Base-by-base conservation (phyloP, 345 rosid species). In the Bretschneidera sinensis region DNA sequence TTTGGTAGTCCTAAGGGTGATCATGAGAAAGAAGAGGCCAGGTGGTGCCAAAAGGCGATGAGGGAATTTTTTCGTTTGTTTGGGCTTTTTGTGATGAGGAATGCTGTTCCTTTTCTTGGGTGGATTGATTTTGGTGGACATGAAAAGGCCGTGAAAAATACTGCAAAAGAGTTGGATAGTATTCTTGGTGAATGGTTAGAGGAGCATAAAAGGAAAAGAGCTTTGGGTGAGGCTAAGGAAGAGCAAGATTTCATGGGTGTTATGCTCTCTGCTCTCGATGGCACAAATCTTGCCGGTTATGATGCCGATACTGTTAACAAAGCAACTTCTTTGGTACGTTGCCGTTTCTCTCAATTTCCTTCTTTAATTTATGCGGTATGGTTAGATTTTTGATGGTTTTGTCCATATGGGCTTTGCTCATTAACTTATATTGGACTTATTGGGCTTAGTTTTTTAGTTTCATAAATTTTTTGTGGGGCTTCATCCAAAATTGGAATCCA, bases 101-200 rank as follows among this genome's bases (percentile, higher is more conserved):
- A 82, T 71, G 59, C 47, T 5, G 24, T 76, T 2, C 87, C 85
- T 5, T 54, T 14, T 43, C 81, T 78, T 4, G 60, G 79, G 17
- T 78, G 76, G 83, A 15, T 79, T n/a, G 80, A 82, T 35, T 43
- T 74, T 6, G 60, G 60, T 23, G 79, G 75, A 16, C 51, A 58
- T 20, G 33, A 63, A 48, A 60, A 56, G 24, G 54, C 48, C 10
- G 78, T 79, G 87, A 79, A 68, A 63, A 70, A n/a, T n/a, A 70
- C 72, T 5, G 74, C 67, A 2, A 78, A 64, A 7, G 80, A 70
- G 57, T 49, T 74, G 52, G 79, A n/a, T n/a, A 22, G 16, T 17
- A n/a, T 79, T 9, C 11, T 70, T 0, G 61, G 39, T 53, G 59
- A 34, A 0, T 79, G 80, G 82, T 48, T 82, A 8, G 61, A 74